Evolutionary conservation across 1,139 yeast species (phyloP).

Genomic region (Saccharomyces pastorianus): DNA sequence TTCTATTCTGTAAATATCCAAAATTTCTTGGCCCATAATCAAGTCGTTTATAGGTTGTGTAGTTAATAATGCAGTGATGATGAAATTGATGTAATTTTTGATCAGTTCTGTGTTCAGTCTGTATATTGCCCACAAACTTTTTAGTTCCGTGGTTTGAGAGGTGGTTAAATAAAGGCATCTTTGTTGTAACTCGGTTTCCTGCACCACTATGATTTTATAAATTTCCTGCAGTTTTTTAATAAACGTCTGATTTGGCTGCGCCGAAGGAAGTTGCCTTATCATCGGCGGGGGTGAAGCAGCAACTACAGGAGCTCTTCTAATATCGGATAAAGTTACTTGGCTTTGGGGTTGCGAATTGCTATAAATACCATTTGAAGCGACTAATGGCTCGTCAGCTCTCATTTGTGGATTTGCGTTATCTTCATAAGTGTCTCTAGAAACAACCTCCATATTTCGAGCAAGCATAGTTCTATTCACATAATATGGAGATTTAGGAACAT

Average conservation of each 20-base stretch:
- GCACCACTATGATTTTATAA: slow-evolving; percentile 57
- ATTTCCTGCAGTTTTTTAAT: slow-evolving; percentile 68
- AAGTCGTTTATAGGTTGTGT: slow-evolving; percentile 44
- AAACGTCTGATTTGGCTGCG: slow-evolving; percentile 58
- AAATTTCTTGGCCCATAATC: slow-evolving; percentile 53
- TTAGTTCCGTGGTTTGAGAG: slow-evolving; percentile 43
- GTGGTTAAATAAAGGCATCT: slow-evolving; percentile 43
- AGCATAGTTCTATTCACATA: neutral
- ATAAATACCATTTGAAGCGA: neutral
- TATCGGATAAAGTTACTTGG: slow-evolving; percentile 5
- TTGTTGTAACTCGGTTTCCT: slow-evolving; percentile 62
- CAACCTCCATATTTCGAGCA: neutral
- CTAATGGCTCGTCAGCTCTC: neutral
- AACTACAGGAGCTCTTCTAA: slow-evolving; percentile 25
- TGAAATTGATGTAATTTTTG: slow-evolving; percentile 62
- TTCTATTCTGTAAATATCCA: slow-evolving; percentile 66
- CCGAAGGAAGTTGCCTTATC: slow-evolving; percentile 3
- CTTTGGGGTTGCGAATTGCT: neutral
- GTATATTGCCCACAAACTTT: slow-evolving; percentile 64
- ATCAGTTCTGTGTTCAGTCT: slow-evolving; percentile 56
- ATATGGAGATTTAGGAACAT: neutral
- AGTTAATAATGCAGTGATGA: slow-evolving; percentile 63
- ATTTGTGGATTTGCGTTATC: neutral
- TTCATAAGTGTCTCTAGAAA: neutral
- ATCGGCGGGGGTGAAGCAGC: slow-evolving; percentile 33